These are phyloP conservation scores for Dryas octopetala DNA, from an alignment of 306 rosid genomes.

Conservation along the genomic window DNA sequence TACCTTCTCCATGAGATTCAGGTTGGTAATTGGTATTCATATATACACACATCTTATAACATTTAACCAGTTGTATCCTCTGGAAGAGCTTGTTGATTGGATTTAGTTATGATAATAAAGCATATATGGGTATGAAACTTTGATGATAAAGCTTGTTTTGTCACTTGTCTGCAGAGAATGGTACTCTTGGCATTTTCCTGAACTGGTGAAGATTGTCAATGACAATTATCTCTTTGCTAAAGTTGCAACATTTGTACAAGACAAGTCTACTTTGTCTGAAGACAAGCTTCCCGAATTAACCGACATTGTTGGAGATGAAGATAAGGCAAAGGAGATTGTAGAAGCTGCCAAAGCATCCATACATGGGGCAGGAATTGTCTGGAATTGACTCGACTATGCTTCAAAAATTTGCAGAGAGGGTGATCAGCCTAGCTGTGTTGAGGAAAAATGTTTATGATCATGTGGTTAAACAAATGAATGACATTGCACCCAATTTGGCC, in stretches of 20 bases:
- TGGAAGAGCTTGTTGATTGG: neutral
- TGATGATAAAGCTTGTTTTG: neutral
- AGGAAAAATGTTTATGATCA: slow-evolving; percentile 81
- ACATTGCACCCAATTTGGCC: slow-evolving; percentile 97
- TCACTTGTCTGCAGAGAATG: slow-evolving; percentile 69
- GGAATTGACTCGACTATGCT: slow-evolving; percentile 86
- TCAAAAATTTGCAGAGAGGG: slow-evolving; percentile 90
- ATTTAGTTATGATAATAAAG: too few relatives aligned
- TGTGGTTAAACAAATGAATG: slow-evolving; percentile 83
- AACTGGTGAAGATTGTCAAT: slow-evolving; percentile 84
- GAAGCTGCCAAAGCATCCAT: slow-evolving; percentile 99
- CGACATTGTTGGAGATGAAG: slow-evolving; percentile 87
- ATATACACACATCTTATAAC: neutral
- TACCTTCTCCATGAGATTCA: slow-evolving; percentile 93
- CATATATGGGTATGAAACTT: neutral
- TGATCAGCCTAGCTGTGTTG: slow-evolving; percentile 83
- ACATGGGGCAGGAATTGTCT: slow-evolving; percentile 94
- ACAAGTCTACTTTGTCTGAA: slow-evolving; percentile 72
- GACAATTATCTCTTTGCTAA: slow-evolving; percentile 88
- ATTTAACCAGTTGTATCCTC: neutral
- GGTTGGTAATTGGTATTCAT: slow-evolving; percentile 34
- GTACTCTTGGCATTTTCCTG: slow-evolving; percentile 99
- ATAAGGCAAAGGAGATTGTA: slow-evolving; percentile 89
- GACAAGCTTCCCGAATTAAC: slow-evolving; percentile 62
- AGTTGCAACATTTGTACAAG: slow-evolving; percentile 72